Evolutionary conservation across 2,329 filamentous ascomycete species (phyloP), one percentile per base, ranked within the genome.

Genomic region (Xylariaceae sp.): DNA sequence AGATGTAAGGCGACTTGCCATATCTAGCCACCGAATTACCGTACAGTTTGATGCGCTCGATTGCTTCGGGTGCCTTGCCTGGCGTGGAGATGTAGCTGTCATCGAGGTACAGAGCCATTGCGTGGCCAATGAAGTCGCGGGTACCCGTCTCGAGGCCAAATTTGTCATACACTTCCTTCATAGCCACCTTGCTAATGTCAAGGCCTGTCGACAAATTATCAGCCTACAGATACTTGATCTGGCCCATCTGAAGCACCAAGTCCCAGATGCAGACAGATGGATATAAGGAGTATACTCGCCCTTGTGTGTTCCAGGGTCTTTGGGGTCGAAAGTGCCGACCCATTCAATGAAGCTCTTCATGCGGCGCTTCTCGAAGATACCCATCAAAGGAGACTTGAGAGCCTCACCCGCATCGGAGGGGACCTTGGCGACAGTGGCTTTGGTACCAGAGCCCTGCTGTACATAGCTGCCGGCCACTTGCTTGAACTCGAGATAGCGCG

Each of bases 111-210:
- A 99, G 84, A 52, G 94, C 94, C 94, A 99, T 99, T 63, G 92
- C 90, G 73, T 99, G 94, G 58, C 94, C 94, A 63, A 97, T 88
- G 68, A 99, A 99, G 73, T 99, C 94, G 63, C 89, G 86, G 60
- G 94, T 99, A 51, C 83, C 80, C 18, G 86, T 67, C 75, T 99
- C 94, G 54, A 99, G 86, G 51, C 90, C 88, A 62, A 96, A 99
- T 72, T 97, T 96, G 75, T 97, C 91, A 67, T 95, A 99, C 35
- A 99, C 88, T n/a, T 96, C 92, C 79, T 90, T 95, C 91, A 97
- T 96, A 52, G 89, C 92, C 75, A 81, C 86, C 53, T 73, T 80
- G 65, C 78, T 77, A 56, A 99, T 77, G 71, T 94, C 85, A 58
- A 97, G 80, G 53, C 91, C 92, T 91, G 30, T 18, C 22, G 22